Percentiles rank a stretch among this genome's conserved stretches.
Evolutionary conservation across 1,284 basidiomycete species (phyloP).

Genomic region (Kalmanozyma brasiliensis): DNA sequence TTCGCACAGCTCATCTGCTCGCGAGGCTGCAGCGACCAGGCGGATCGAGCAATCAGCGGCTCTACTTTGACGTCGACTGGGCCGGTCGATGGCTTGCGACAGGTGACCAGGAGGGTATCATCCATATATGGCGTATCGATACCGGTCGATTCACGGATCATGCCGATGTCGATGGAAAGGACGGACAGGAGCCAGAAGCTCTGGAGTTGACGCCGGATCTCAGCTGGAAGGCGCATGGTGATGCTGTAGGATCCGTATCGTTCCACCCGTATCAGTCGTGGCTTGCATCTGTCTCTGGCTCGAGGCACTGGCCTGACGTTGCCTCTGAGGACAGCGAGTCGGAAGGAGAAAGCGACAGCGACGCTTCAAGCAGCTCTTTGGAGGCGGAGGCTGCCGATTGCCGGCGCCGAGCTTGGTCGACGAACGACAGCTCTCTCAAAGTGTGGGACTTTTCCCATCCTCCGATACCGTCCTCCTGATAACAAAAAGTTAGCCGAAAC

Average conservation of each 20-base stretch:
- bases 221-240: slow-evolving; percentile 47
- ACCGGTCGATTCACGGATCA: slow-evolving; percentile 24
- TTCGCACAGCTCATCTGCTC: slow-evolving; percentile 35
- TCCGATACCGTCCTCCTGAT: not conserved
- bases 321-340: slow-evolving; percentile 6
- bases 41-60: slow-evolving; percentile 38
- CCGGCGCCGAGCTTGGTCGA: slow-evolving; percentile 21
- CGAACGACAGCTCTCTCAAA: slow-evolving; percentile 30
- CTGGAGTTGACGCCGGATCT: slow-evolving; percentile 29
- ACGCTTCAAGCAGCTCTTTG: no score
- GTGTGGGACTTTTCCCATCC: slow-evolving; percentile 37
- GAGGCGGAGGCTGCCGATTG: not conserved
- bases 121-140: slow-evolving; percentile 50
- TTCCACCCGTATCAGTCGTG: slow-evolving; percentile 46
- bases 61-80: slow-evolving; percentile 57
- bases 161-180: slow-evolving; percentile 4
- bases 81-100: slow-evolving; percentile 50
- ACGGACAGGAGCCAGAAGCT: not conserved
- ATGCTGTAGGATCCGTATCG: slow-evolving; percentile 40
- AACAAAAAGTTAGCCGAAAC: not conserved
- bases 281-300: slow-evolving; percentile 39
- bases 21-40: slow-evolving; percentile 30
- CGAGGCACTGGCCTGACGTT: slow-evolving; percentile 30
- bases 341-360: slow-evolving; percentile 2
- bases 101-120: slow-evolving; percentile 38